Conservation (phyloP, 2,329 filamentous ascomycete species). For the Verticillium klebahnii region DNA sequence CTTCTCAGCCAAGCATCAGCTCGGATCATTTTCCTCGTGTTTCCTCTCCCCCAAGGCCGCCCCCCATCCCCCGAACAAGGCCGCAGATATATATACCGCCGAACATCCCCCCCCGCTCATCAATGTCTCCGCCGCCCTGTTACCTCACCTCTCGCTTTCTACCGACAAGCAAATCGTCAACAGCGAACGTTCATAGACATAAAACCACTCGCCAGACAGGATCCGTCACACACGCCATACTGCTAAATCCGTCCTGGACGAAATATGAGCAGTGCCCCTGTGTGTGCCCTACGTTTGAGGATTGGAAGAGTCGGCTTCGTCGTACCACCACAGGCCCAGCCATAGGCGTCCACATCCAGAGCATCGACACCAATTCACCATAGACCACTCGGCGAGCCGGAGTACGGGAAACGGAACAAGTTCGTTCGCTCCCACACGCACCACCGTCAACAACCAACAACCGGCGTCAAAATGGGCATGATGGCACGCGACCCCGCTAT, state of each 20-base stretch:
- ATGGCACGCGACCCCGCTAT: conserved; percentile 13
- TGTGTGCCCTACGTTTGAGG: conserved; percentile 13
- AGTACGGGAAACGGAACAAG: not conserved
- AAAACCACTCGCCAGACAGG: not conserved
- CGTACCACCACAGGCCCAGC: not conserved
- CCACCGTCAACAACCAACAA: not conserved
- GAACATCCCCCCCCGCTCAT: not conserved
- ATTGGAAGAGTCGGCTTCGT: conserved; percentile 13
- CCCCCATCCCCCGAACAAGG: not conserved
- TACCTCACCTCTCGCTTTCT: not conserved
- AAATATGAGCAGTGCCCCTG: conserved; percentile 14
- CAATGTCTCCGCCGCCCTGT: not conserved
- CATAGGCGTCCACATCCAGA: not conserved
- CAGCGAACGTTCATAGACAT: not conserved
- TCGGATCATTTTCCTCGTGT: not conserved
- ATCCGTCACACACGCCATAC: not conserved
- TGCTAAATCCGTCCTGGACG: not conserved
- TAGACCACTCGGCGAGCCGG: not conserved
- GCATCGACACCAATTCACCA: not conserved
- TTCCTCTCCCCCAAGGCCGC: not conserved
- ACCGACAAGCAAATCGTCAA: not conserved
- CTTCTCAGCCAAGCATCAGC: not conserved
- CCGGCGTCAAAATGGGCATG: conserved; percentile 11
- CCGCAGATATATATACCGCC: not conserved
- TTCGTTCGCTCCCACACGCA: not conserved